These are phyloP conservation scores for Psilocybe subaeruginosa DNA, from an alignment of 768 basidiomycete genomes.

Conservation along the genomic window DNA sequence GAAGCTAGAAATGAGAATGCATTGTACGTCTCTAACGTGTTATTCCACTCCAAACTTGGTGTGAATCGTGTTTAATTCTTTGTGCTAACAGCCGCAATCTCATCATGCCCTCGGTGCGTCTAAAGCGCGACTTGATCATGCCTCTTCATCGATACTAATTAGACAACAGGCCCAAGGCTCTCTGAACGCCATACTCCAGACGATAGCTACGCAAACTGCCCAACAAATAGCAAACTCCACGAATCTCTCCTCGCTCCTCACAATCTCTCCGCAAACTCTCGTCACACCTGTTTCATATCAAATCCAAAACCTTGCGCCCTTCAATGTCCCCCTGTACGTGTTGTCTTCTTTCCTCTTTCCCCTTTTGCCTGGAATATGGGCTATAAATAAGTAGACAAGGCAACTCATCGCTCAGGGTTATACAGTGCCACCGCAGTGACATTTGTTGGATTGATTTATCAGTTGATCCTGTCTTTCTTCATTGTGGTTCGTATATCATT, in stretches of 20 bases:
- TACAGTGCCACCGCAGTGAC: slow-evolving; percentile 53
- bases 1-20: slow-evolving; percentile 62
- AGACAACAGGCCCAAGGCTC: slow-evolving; percentile 33
- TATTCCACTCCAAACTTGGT: not conserved
- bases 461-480: slow-evolving; percentile 49
- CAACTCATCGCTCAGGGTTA: not conserved
- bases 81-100: slow-evolving; percentile 31
- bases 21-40: slow-evolving; percentile 43
- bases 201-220: slow-evolving; percentile 35
- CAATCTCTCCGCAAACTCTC: slow-evolving; percentile 51
- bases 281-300: slow-evolving; percentile 50
- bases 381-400: not conserved
- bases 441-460: slow-evolving; percentile 58
- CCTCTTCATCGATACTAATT: not conserved
- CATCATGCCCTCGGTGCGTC: slow-evolving; percentile 33
- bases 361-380: not conserved
- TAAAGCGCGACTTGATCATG: not conserved
- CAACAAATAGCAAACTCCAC: slow-evolving; percentile 29
- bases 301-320: slow-evolving; percentile 54
- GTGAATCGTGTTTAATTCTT: not conserved
- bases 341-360: not conserved
- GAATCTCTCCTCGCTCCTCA: slow-evolving; percentile 38
- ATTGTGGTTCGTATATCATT: slow-evolving; percentile 35
- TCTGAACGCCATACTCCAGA: slow-evolving; percentile 35
- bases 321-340: slow-evolving; percentile 59